Base-by-base conservation (phyloP, 2,329 filamentous ascomycete genomes). In the Aspergillus tamarii region DNA sequence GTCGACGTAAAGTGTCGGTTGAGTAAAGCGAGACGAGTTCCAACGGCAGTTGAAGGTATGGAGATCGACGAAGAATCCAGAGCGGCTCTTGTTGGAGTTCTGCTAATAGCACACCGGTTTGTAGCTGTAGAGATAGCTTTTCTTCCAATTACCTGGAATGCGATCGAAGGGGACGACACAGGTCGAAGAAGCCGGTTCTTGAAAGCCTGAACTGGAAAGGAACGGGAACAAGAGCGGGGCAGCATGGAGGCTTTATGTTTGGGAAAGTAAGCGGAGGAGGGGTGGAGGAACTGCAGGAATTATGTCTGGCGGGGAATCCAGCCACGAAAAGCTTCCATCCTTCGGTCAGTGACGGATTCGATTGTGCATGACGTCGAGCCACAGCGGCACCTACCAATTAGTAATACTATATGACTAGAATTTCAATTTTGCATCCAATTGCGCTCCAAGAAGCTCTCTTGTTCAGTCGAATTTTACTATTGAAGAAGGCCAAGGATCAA, bases 1-100 rank as follows among this genome's bases (percentile, higher is more conserved):
- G 73, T 73, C 8, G 73, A 74, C 30, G 78, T 75, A 63, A 83
- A 78, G 55, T 83, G 81, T 62, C 77, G 73, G 4, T 79, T 73
- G 21, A 83, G 67, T 21, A 76, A 75, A 50, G 75, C 71, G 32
- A 83, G 76, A 60, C 81, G 78, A 46, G 73, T 69, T 16, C 57
- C 60, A 48, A 67, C 55, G 39, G 64, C 36, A 64, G 66, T 69
- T 59, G 67, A 61, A 45, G 61, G 59, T 16, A 61, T 32, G 23
- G 65, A 48, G 48, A 60, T 54, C 30, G 65, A 58, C 41, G 61
- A 36, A 62, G 68, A 66, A 69, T 68, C 74, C 74, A 77, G 73
- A 62, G 65, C 50, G 57, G 34, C 46, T 59, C 53, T 59, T 16
- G 50, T 66, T 23, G 30, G 28, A 43, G 36, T 48, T 36, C n/a